Evolutionary conservation across 1,139 yeast genomes (phyloP), one percentile per base, ranked within the genome.

Genomic region (Komagataea norvegica): DNA sequence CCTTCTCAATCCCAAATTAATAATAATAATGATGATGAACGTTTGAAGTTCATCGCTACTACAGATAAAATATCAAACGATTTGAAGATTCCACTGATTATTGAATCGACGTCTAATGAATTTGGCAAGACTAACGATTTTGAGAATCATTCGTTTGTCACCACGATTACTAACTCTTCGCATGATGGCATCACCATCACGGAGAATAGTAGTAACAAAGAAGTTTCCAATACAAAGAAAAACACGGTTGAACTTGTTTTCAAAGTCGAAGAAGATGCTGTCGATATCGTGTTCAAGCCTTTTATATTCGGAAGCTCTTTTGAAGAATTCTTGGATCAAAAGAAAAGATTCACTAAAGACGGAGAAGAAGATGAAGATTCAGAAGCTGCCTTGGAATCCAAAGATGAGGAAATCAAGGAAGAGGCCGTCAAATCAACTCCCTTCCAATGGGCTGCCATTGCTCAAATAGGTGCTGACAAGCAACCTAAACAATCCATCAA

Each of bases 371-470:
- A 14, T 13, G 18, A 29, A 19, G 8, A n/a, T 8, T 3, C 15
- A 29, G 24, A 20, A 29, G n/a, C 13, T 21, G 15, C 10, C n/a
- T n/a, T n/a, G n/a, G n/a, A n/a, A n/a, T n/a, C n/a, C n/a, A n/a
- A n/a, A 21, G 15, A 33, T 34, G 33, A 21, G 13, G 3, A 15
- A 18, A 23, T 19, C 27, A 5, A 24, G 19, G 9, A 23, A 22
- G 9, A n/a, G n/a, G n/a, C n/a, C n/a, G n/a, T 11, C 8, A 25
- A 37, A 32, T 15, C 14, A 25, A 14, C 24, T 23, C 36, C 36
- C 18, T 28, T 29, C 15, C 47, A 36, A 13, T 51, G 55, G 55
- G 45, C 53, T n/a, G 35, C 44, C 2, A 45, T 49, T 23, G 55
- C 51, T 8, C 44, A 43, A 24, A 38, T 42, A 21, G 51, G 43